Evolutionary conservation across 2,329 filamentous ascomycete genomes (phyloP).

Genomic region (Ophiostoma fasciatum): DNA sequence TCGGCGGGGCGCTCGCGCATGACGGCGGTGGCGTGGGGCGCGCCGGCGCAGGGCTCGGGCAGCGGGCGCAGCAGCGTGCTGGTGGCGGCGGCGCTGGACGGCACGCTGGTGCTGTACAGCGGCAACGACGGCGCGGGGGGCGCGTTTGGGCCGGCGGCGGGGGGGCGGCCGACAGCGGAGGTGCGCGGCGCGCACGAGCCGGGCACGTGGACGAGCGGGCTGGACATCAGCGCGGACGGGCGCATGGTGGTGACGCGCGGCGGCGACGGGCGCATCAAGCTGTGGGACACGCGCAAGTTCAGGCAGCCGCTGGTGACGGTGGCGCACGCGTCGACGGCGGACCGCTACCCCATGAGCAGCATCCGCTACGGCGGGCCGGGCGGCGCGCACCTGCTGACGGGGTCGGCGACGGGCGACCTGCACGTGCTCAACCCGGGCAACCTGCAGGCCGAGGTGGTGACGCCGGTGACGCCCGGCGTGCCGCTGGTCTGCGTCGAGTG

Average conservation of each 20-base stretch:
- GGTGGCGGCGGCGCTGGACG: conserved; percentile 73
- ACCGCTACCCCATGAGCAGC: conserved; percentile 69
- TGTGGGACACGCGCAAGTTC: conserved; percentile 96
- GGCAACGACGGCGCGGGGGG: conserved; percentile 86
- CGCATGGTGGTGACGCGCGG: conserved; percentile 81
- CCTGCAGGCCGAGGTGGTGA: conserved; percentile 67
- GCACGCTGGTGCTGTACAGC: conserved; percentile 80
- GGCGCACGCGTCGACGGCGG: conserved; percentile 66
- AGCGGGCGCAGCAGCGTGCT: conserved; percentile 64
- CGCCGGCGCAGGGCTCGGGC: conserved; percentile 53
- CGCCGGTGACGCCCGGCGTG: conserved; percentile 73
- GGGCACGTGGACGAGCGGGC: conserved; percentile 79
- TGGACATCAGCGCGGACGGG: conserved; percentile 84
- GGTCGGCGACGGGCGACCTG: conserved; percentile 70
- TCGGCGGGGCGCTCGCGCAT: conserved; percentile 84
- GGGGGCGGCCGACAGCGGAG: conserved; percentile 72
- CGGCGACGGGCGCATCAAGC: conserved; percentile 82
- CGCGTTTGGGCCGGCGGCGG: conserved; percentile 25
- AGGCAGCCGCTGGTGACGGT: conserved; percentile 74
- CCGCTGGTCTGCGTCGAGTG: conserved; percentile 75
- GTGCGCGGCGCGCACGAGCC: conserved; percentile 68
- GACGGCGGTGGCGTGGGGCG: conserved; percentile 82
- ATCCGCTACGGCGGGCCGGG: conserved; percentile 85
- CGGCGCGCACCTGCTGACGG: conserved; percentile 73
- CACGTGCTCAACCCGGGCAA: conserved; percentile 92